Evolutionary conservation across 2,329 filamentous ascomycete species (phyloP).

Genomic region (Thelonectria discophora): DNA sequence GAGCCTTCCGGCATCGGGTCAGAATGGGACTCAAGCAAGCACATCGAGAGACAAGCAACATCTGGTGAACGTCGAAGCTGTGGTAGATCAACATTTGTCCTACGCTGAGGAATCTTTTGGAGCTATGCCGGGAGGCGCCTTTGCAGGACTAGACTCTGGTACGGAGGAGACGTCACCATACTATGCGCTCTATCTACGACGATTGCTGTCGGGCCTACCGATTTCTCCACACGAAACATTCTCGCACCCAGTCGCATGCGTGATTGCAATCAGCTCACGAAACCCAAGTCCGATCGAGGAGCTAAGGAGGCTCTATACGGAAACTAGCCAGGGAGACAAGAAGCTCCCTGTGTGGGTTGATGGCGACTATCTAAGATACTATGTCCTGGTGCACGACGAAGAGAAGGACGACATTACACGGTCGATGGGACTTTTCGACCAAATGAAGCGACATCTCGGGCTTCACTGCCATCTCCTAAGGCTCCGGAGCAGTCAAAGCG

Average conservation of each 20-base stretch:
- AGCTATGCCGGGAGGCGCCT: slow-evolving; percentile 46
- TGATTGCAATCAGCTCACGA: slow-evolving; percentile 93
- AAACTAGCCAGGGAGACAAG: slow-evolving; percentile 80
- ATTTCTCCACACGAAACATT: slow-evolving; percentile 91
- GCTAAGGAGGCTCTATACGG: slow-evolving; percentile 81
- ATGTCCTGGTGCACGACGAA: slow-evolving; percentile 95
- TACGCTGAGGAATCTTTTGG: slow-evolving; percentile 73
- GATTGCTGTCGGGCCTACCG: slow-evolving; percentile 81
- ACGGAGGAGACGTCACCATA: slow-evolving; percentile 74
- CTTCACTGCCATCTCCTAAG: slow-evolving; percentile 93
- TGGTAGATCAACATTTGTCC: slow-evolving; percentile 81
- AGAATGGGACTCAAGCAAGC: slow-evolving; percentile 41
- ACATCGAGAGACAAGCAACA: slow-evolving; percentile 44
- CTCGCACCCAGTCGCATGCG: slow-evolving; percentile 89
- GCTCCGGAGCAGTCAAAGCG: slow-evolving; percentile 83
- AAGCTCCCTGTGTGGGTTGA: slow-evolving; percentile 86
- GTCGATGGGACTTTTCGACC: slow-evolving; percentile 90
- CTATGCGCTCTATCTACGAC: slow-evolving; percentile 84
- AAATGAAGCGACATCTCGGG: slow-evolving; percentile 99
- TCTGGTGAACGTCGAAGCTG: slow-evolving; percentile 76
- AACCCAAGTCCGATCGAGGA: slow-evolving; percentile 87
- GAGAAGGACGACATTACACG: slow-evolving; percentile 92
- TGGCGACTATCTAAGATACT: slow-evolving; percentile 92
- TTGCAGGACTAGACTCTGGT: slow-evolving; percentile 54
- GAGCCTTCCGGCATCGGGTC: slow-evolving; percentile 48